phyloP scores from a whole-genome alignment of 257 asterid species.

The Solanum bulbocastanum region DNA sequence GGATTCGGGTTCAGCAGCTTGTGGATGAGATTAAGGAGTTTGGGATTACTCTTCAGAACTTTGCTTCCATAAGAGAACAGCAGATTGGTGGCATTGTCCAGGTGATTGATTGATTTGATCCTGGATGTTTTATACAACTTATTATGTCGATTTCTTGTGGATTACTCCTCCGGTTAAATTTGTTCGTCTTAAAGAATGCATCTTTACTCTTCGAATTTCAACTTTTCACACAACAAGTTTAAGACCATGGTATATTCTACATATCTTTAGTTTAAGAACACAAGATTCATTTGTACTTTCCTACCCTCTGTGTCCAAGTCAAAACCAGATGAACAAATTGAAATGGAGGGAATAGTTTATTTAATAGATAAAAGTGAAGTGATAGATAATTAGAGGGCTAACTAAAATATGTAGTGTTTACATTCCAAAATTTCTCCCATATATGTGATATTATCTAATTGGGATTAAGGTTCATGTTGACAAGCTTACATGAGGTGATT shows the following conservation, averaged over 20 bases:
- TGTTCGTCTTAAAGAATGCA: not conserved
- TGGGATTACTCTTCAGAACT: constrained; percentile 87
- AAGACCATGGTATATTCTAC: not conserved
- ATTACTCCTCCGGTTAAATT: not conserved
- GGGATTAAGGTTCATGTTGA: not conserved
- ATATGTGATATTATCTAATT: not conserved
- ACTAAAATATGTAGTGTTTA: not conserved
- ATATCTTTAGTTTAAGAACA: not conserved
- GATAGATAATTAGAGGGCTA: not conserved
- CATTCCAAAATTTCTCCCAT: not conserved
- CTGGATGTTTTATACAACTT: not conserved
- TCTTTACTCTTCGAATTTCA: not conserved
- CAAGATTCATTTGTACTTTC: not conserved
- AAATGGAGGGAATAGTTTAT: not conserved
- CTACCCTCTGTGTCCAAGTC: not conserved
- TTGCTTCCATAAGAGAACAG: constrained; percentile 92
- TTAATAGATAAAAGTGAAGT: not conserved
- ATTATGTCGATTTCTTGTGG: not conserved
- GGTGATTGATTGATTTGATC: constrained; percentile 14
- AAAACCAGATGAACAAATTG: not conserved
- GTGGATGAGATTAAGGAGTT: constrained; percentile 79
- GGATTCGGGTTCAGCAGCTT: constrained; percentile 91
- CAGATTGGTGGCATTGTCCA: constrained; percentile 96
- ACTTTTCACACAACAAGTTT: not conserved
- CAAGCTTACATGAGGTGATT: not conserved